Evolutionary conservation across 2,329 filamentous ascomycete genomes (phyloP).

Genomic region (Ceratocystis eucalypticola): DNA sequence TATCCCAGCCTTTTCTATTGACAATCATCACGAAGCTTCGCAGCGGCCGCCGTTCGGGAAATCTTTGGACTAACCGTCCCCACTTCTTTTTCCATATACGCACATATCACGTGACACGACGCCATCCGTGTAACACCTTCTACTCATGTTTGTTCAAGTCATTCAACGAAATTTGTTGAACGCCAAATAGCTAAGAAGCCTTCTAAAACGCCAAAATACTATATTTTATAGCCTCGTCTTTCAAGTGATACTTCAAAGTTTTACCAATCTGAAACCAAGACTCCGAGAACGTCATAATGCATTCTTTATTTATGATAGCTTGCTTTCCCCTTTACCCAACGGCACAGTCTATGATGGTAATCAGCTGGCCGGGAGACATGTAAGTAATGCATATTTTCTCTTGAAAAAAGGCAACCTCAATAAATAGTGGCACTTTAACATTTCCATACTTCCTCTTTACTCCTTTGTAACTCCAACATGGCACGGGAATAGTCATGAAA

Average conservation of each 20-base stretch:
- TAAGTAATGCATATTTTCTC: neutral
- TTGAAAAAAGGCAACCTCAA: constrained; percentile 6
- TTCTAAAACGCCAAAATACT: neutral
- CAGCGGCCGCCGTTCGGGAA: constrained; percentile 1
- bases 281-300: neutral
- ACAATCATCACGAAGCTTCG: neutral
- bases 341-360: neutral
- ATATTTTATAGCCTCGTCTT: neutral
- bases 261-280: constrained; percentile 6
- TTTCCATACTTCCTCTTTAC: neutral
- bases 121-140: neutral
- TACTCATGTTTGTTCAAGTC: too few relatives aligned
- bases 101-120: constrained; percentile 9
- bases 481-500: neutral
- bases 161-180: too few relatives aligned
- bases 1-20: neutral
- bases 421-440: neutral
- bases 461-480: neutral
- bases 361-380: neutral
- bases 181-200: too few relatives aligned
- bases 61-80: neutral
- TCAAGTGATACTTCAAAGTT: neutral
- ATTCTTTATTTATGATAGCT: neutral
- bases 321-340: neutral
- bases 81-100: neutral